Base-by-base conservation (phyloP, 2,329 filamentous ascomycete genomes). In the Colletotrichum horii region DNA sequence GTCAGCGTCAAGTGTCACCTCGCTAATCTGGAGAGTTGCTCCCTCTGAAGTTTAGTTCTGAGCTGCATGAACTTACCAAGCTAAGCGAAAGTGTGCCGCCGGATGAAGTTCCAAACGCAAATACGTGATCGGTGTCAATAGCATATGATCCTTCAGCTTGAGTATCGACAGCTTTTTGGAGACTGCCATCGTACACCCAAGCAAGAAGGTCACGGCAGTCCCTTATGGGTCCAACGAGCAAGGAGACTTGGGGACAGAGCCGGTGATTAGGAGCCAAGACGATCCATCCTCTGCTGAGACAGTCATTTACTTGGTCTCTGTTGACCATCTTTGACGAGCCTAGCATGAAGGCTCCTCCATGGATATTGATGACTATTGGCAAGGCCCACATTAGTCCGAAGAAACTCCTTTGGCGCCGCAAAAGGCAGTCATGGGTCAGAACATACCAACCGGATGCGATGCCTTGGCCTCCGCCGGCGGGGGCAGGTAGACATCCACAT, bases 311-410 rank as follows among this genome's bases (percentile, higher is more conserved):
- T 66, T 86, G 85, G 48, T 84, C 79, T 22, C 80, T 78, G 55
- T 85, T 85, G 72, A 87, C 81, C 82, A 86, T 83, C 22, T 81
- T 77, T 3, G 83, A 84, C 30, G 82, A 80, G 12, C 84, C 84
- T 30, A 86, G 83, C 83, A 86, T 85, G 78, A 86, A 87, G 26
- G 84, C 85, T n/a, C 85, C 85, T 60, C 85, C 85, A 79, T 87
- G 85, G 66, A 87, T 86, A 70, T 84, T 79, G 75, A 87, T 86
- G 60, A 85, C 85, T 84, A 66, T 6, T 14, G 22, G 6, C 26
- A 60, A 43, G 24, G 8, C 12, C 60, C n/a, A 30, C 28, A 34
- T 70, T 36, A 74, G 67, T 66, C 71, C 32, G n/a, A 30, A 60
- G 43, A 30, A n/a, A 24, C 55, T 62, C 64, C 55, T 15, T 30